Base-by-base conservation (phyloP, 2,329 filamentous ascomycete genomes). In the Aureobasidium sp. region DNA sequence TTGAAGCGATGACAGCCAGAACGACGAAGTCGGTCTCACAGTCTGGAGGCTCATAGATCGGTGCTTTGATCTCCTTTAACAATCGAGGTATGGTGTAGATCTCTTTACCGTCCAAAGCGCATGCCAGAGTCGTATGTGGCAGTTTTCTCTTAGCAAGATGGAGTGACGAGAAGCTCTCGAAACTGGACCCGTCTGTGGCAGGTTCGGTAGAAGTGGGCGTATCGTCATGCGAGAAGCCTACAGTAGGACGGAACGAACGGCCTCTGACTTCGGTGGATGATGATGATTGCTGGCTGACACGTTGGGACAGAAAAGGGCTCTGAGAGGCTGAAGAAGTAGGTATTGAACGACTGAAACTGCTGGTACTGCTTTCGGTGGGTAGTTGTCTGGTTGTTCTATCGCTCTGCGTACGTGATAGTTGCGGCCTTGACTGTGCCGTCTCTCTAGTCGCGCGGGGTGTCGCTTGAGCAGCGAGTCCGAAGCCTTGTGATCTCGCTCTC, bases 21-120 rank as follows among this genome's bases (percentile, higher is more conserved):
- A 97, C 83, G 9, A 99, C 91, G 68, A 92, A 89, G 72, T 99
- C 93, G 59, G 89, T 85, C 69, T 97, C 91, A 58, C 91, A 80
- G 63, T 95, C 92, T 3, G 85, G 85, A 0, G 93, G 82, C 39
- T 89, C 83, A 71, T 90, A 99, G 36, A 89, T 82, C 0, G 94
- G 94, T 1, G 86, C 85, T 74, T 92, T 96, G 65, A 99, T 86
- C 13, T 83, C 82, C 67, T 86, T 87, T 11, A 97, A 78, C 5
- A 99, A 79, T 66, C 95, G 89, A 6, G 93, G 89, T 64, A 99
- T 82, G 1, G 82, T 82, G 67, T 91, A 88, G 2, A 88, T 79
- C 58, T 88, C 90, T 73, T 94, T 96, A 37, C 85, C 85, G 7
- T 86, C 80, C 14, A 99, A 79, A 3, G 90, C 90, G 29, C 92